A percentile compares a stretch with the other conserved stretches of the same genome.
These are phyloP conservation scores for Auricularia auricula-judae DNA, from an alignment of 768 basidiomycete species.

Conservation along the genomic window DNA sequence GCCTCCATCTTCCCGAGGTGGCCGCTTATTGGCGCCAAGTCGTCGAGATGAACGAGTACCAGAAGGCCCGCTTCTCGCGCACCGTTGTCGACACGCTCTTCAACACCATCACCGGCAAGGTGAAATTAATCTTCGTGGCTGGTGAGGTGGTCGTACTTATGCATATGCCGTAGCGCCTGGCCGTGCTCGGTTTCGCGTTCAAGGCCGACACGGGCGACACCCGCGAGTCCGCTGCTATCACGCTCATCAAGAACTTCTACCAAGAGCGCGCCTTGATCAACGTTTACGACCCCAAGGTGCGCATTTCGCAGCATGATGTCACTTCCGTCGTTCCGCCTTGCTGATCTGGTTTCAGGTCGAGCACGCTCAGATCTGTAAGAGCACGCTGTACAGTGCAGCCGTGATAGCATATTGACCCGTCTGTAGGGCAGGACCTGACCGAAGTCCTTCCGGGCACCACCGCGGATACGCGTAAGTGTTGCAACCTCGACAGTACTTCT, in stretches of 20 bases:
- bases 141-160: not conserved
- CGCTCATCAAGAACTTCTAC: conserved; percentile 87
- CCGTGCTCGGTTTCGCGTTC: conserved; percentile 97
- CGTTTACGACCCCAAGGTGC: conserved; percentile 78
- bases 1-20: conserved; percentile 89
- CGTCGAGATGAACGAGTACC: conserved; percentile 97
- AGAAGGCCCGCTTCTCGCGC: conserved; percentile 92
- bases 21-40: conserved; percentile 97
- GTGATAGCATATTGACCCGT: not conserved
- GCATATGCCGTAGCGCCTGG: conserved; percentile 53
- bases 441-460: conserved; percentile 57
- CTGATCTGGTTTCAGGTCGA: conserved; percentile 31
- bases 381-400: not conserved
- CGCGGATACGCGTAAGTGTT: conserved; percentile 51
- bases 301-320: not conserved
- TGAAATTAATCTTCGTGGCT: conserved; percentile 21
- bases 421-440: conserved; percentile 45
- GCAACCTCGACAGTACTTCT: not conserved
- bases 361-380: conserved; percentile 61
- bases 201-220: conserved; percentile 99
- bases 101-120: conserved; percentile 96
- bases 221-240: conserved; percentile 92
- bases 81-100: conserved; percentile 95
- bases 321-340: not conserved
- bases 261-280: conserved; percentile 78